Base-by-base conservation (phyloP, 768 basidiomycete species). In the Russula lepida region DNA sequence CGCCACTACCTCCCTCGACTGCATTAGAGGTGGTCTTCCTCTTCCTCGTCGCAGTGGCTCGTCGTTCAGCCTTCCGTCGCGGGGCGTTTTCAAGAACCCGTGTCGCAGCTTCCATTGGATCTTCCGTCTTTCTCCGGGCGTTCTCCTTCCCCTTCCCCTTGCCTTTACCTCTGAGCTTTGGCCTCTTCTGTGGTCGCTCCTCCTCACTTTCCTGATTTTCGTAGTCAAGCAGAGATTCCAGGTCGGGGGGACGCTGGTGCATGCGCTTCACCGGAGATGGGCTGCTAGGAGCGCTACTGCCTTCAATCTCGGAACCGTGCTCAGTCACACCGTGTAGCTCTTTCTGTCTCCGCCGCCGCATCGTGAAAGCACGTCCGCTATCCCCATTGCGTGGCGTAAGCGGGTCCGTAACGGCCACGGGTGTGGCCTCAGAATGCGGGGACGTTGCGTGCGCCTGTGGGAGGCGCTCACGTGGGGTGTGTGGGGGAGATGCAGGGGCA, bases 181-280 rank as follows among this genome's bases (percentile, higher is more conserved):
- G 60, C 21, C 60, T 70, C 63, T 77, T 76, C 55, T 71, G 69
- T 63, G 73, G 75, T 66, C 70, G 68, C 54, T 69, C 72, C 46
- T 69, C 70, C 35, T 66, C 60, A 59, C 70, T 68, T 35, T 41
- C 51, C 25, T 39, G 51, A 35, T 41, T 4, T 15, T 58, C 56
- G 13, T 62, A 47, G 27, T 58, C 56, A 12, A 62, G 35, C 17
- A 53, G 61, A 19, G 60, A 62, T 37, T 19, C 61, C n/a, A 35
- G 35, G 2, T 43, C 64, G 8, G 50, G 53, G 19, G 49, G 54
- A n/a, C 46, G 43, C 23, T 56, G 49, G n/a, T 64, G 54, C 6
- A 48, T 32, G 21, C 55, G 58, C 48, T 66, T 66, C 32, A 65
- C 58, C 5, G 65, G 65, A 21, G 65, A 66, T 21, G 63, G 65